Percentiles rank a stretch among this genome's conserved stretches.
These are phyloP conservation scores for Trichoderma hamatum DNA, from an alignment of 2,329 filamentous ascomycete genomes.

Conservation along the genomic window DNA sequence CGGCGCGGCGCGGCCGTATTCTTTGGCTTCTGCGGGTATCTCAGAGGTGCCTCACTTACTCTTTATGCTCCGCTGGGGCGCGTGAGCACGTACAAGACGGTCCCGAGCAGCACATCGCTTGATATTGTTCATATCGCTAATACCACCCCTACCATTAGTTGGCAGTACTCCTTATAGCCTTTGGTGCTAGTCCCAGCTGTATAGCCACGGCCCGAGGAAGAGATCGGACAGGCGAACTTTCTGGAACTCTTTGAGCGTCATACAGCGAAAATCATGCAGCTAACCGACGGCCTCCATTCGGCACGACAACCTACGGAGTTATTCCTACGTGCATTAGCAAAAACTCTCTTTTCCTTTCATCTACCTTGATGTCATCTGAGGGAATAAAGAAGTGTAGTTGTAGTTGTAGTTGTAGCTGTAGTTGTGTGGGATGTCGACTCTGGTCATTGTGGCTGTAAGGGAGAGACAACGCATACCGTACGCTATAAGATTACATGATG, in stretches of 20 bases:
- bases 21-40: not conserved
- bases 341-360: constrained; percentile 2
- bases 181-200: not conserved
- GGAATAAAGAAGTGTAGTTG: not conserved
- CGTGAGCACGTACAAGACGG: not conserved
- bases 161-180: not conserved
- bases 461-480: not conserved
- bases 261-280: not conserved
- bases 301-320: not conserved
- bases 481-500: not conserved
- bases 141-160: not conserved
- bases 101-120: not conserved
- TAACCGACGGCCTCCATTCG: not conserved
- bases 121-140: not conserved
- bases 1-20: not conserved
- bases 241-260: not conserved
- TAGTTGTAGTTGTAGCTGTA: not conserved
- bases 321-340: not conserved
- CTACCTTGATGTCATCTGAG: not conserved
- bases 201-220: not conserved
- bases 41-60: not conserved
- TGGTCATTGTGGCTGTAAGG: not conserved
- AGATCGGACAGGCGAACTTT: not conserved
- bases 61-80: not conserved
- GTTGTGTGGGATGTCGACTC: not conserved